Percentiles rank a stretch among this genome's conserved stretches.
phyloP scores from a whole-genome alignment of 164 flowering plant genomes.

The Litsea cubeba region DNA sequence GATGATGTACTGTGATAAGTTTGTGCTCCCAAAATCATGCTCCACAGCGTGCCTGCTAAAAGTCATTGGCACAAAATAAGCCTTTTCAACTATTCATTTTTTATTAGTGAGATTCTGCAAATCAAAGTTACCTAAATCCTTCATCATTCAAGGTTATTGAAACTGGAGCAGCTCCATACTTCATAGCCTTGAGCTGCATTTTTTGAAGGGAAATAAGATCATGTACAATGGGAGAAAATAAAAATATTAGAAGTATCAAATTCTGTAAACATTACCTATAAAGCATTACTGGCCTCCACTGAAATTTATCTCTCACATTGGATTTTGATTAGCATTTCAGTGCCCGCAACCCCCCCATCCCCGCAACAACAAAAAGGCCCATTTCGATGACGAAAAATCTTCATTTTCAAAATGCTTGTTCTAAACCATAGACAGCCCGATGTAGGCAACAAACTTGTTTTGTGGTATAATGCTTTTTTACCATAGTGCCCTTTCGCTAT shows the following conservation, averaged over 20 bases:
- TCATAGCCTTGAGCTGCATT: constrained; percentile 68
- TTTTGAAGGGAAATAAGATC: constrained; percentile 1
- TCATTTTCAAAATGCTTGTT: too few species aligned
- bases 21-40: constrained; percentile 33
- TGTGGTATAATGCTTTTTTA: too few species aligned
- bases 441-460: too few species aligned
- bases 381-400: too few species aligned
- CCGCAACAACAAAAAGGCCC: background rate
- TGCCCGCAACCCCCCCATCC: background rate
- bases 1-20: constrained; percentile 34
- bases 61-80: background rate
- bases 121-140: constrained; percentile 33
- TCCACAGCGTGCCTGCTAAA: constrained; percentile 34
- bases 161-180: constrained; percentile 74
- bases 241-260: background rate
- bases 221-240: background rate
- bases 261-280: background rate
- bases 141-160: constrained; percentile 24
- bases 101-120: background rate
- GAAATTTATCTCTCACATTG: too few species aligned
- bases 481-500: too few species aligned
- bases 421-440: too few species aligned
- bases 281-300: background rate
- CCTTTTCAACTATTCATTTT: background rate
- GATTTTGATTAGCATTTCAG: background rate